Conservation (phyloP, 495 filamentous ascomycete species). For the Xylona heveae region DNA sequence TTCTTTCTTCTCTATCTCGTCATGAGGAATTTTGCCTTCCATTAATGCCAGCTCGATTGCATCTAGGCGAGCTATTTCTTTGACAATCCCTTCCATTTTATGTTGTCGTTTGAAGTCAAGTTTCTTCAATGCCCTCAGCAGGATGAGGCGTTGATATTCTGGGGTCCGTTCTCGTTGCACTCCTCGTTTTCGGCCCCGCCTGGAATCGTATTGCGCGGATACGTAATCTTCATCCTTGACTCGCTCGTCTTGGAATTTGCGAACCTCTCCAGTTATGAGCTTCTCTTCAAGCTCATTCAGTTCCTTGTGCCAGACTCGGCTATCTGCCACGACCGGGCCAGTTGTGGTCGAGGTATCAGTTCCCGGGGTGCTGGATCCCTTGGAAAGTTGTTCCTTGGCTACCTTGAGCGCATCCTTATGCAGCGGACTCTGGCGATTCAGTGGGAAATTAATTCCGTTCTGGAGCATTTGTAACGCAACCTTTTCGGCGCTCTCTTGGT, state of each 20-base stretch:
- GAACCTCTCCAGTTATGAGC: slow-evolving; percentile 6
- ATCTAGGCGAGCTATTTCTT: background rate
- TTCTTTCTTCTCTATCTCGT: background rate
- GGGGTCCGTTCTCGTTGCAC: background rate
- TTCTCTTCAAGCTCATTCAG: slow-evolving; percentile 8
- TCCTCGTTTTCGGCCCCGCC: slow-evolving; percentile 2
- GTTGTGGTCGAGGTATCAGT: no score
- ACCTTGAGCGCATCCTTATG: slow-evolving; percentile 11
- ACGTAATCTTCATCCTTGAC: slow-evolving; percentile 5
- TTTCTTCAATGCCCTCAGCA: background rate
- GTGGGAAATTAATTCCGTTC: slow-evolving; percentile 17
- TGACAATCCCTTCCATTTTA: background rate
- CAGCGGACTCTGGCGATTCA: slow-evolving; percentile 14
- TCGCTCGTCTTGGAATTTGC: slow-evolving; percentile 4
- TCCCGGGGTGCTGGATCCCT: no score
- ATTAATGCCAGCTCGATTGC: background rate
- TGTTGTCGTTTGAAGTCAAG: background rate
- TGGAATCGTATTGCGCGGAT: slow-evolving; percentile 5
- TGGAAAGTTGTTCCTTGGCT: no score
- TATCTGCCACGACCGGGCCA: no score
- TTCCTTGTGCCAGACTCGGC: slow-evolving; percentile 9
- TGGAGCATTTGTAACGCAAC: slow-evolving; percentile 18
- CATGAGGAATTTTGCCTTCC: no score
- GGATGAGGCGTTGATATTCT: background rate
- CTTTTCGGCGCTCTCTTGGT: slow-evolving; percentile 14